phyloP scores from a whole-genome alignment of 345 rosid genomes.

The Sisymbrium altissimum region DNA sequence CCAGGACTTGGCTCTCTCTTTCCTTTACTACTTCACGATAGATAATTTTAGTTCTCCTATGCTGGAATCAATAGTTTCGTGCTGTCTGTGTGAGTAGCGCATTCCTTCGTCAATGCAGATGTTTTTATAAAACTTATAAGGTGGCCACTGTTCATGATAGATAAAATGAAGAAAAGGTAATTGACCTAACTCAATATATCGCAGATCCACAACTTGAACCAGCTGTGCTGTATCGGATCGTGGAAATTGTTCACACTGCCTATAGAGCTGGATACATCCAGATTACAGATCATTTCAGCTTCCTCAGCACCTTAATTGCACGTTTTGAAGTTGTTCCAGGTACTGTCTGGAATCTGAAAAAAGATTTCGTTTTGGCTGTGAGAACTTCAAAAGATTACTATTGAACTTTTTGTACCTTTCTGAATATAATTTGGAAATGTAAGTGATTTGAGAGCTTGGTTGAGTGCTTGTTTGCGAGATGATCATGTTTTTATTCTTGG shows the following conservation, averaged over 20 bases:
- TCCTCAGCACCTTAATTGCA: constrained; percentile 58
- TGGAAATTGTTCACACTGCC: constrained; percentile 64
- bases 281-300: constrained; percentile 62
- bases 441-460: neutral
- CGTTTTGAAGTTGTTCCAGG: constrained; percentile 60
- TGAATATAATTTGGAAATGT: neutral
- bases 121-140: neutral
- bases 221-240: constrained; percentile 43
- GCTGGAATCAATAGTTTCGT: constrained; percentile 59
- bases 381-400: neutral
- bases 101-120: neutral
- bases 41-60: constrained; percentile 43
- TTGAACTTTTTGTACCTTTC: neutral
- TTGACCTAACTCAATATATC: constrained; percentile 15
- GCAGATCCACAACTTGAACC: constrained; percentile 70
- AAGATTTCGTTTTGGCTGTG: neutral
- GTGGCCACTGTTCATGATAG: constrained; percentile 6
- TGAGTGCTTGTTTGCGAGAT: constrained; percentile 6
- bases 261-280: constrained; percentile 61
- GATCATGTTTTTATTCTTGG: neutral
- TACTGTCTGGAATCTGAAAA: constrained; percentile 19
- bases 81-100: constrained; percentile 62
- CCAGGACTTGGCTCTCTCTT: constrained; percentile 62
- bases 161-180: neutral
- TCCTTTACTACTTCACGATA: constrained; percentile 57